phyloP scores from a whole-genome alignment of 495 filamentous ascomycete genomes.

The Xanthoparmelia taractica region DNA sequence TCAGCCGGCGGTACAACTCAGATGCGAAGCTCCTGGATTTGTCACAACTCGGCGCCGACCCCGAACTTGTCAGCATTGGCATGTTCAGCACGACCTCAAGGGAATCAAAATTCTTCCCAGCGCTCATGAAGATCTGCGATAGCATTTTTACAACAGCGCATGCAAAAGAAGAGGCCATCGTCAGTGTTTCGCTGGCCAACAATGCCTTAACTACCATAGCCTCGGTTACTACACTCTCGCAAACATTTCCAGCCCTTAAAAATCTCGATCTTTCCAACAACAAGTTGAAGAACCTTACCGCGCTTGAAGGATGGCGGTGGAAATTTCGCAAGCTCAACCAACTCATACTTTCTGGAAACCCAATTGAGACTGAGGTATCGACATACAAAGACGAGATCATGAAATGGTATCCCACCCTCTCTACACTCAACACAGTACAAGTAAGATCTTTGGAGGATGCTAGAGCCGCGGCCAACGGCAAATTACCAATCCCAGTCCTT shows the following conservation, averaged over 20 bases:
- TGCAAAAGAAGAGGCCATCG: slow-evolving; percentile 62
- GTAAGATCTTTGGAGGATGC: slow-evolving; percentile 64
- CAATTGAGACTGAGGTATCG: slow-evolving; percentile 53
- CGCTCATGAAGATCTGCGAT: slow-evolving; percentile 74
- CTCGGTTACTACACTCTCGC: slow-evolving; percentile 61
- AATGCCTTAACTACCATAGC: slow-evolving; percentile 65
- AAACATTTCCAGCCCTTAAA: slow-evolving; percentile 71
- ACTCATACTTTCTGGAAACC: slow-evolving; percentile 68
- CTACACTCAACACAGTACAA: slow-evolving; percentile 60
- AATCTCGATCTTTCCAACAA: slow-evolving; percentile 81
- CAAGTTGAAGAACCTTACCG: slow-evolving; percentile 52
- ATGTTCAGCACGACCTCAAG: slow-evolving; percentile 63
- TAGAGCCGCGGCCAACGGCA: slow-evolving; percentile 43
- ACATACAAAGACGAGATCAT: slow-evolving; percentile 62
- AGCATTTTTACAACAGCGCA: slow-evolving; percentile 56
- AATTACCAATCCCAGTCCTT: slow-evolving; percentile 59
- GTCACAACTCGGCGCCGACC: slow-evolving; percentile 62
- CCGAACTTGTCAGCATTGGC: slow-evolving; percentile 58
- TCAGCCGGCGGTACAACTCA: slow-evolving; percentile 64
- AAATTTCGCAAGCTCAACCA: slow-evolving; percentile 72
- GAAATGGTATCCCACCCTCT: slow-evolving; percentile 72
- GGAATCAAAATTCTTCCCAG: slow-evolving; percentile 84
- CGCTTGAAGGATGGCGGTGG: slow-evolving; percentile 60
- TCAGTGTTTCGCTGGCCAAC: slow-evolving; percentile 66
- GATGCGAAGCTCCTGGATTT: slow-evolving; percentile 70